Base-by-base conservation (phyloP, 1,139 yeast genomes). In the Citeromyces hawaiiensis region DNA sequence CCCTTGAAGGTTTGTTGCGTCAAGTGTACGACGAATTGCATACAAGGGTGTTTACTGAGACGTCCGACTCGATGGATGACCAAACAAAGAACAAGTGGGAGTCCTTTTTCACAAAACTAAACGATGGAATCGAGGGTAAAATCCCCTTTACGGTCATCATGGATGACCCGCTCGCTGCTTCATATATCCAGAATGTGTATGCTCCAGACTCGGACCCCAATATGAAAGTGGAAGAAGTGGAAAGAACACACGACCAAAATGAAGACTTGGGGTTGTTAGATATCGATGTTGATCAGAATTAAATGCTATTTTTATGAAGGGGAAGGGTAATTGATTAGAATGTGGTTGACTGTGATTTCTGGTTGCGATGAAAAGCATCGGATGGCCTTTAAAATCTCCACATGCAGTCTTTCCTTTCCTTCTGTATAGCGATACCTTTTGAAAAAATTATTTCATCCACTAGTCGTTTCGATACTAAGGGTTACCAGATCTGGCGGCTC, bases 161-260 rank as follows among this genome's bases (percentile, higher is more conserved):
- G 94, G 86, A 76, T 47, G 99, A 93, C 61, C 98, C 99, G 6
- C 64, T 91, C 54, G 96, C 96, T 17, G 79, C 94, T 5, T 86
- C 96, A 0, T 93, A 93, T 55, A 82, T 93, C 48, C 99, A 93
- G 63, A 93, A 93, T 56, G 94, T 88, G 9, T 93, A 87, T 55
- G 99, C 99, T 30, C 99, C 99, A 17, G 99, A 93, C 59, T 74
- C 74, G 36, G 98, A 93, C 63, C 99, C 99, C 48, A 86, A 88
- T 57, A 91, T 93, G 97, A 68, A 59, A 32, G 72, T 83, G 47
- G 96, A 82, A 60, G 96, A 88, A 45, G 85, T 76, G 52, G 96
- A 86, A 48, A 80, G 98, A 66, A 78, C 94, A 5, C 64, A 68
- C 40, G 81, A 80, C 48, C 94, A 88, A 60, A 87, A 91, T 55